These are phyloP conservation scores for Ceriops zippeliana DNA, from an alignment of 345 rosid genomes.

Conservation along the genomic window DNA sequence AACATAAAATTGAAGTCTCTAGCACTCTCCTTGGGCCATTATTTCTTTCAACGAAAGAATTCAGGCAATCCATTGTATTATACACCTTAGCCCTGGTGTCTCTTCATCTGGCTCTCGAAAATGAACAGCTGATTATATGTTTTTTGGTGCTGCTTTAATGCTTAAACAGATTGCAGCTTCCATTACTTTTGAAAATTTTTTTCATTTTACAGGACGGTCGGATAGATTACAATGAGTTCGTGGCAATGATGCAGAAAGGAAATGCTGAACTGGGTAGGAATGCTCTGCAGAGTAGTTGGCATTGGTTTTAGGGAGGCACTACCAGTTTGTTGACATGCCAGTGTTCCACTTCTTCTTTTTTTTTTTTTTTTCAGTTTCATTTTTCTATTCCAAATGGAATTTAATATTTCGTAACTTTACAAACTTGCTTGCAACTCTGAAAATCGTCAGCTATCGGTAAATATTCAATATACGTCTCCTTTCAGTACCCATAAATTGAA, in stretches of 20 bases:
- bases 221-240: conserved; percentile 65
- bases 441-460: no score
- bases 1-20: no score
- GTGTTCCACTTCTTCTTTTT: background rate
- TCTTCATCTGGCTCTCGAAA: no score
- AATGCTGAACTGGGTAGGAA: conserved; percentile 31
- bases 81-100: no score
- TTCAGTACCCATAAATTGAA: no score
- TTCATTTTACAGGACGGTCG: conserved; percentile 51
- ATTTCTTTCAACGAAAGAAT: no score
- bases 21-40: no score
- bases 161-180: background rate
- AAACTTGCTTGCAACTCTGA: background rate
- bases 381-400: background rate
- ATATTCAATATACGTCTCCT: no score
- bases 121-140: no score
- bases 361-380: background rate
- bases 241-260: conserved; percentile 66
- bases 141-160: background rate
- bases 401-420: background rate
- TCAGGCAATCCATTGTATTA: no score
- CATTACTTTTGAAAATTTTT: background rate
- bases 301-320: conserved; percentile 39
- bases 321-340: conserved; percentile 32
- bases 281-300: conserved; percentile 22